Evolutionary conservation across 257 asterid species (phyloP).

Genomic region (Paulownia fortunei): DNA sequence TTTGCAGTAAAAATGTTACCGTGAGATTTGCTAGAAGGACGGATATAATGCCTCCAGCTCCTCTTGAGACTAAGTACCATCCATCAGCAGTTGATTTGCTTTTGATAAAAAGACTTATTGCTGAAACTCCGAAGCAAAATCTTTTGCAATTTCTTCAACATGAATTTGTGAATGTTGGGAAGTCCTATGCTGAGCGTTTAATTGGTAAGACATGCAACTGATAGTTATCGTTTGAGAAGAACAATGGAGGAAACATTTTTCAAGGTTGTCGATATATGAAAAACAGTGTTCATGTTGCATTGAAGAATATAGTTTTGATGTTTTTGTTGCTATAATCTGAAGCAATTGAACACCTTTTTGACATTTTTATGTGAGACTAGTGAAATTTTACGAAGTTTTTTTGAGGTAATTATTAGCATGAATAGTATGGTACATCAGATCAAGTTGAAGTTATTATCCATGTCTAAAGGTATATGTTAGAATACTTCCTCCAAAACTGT

Average conservation of each 20-base stretch:
- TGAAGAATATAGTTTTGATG: not conserved
- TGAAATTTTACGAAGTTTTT: not conserved
- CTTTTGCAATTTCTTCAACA: conserved; percentile 91
- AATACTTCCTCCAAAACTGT: not conserved
- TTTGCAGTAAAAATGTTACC: conserved; percentile 69
- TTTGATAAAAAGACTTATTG: conserved; percentile 82
- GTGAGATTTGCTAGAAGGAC: conserved; percentile 82
- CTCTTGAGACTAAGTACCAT: conserved; percentile 89
- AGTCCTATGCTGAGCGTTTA: conserved; percentile 80
- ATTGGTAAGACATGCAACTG: conserved; percentile 59
- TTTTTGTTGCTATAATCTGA: not conserved
- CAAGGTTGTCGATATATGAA: conserved; percentile 25
- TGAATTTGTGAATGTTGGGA: conserved; percentile 87
- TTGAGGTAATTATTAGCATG: conserved; percentile 15
- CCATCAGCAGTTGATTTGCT: conserved; percentile 97
- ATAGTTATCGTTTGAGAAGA: conserved; percentile 12
- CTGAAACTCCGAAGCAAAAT: conserved; percentile 75
- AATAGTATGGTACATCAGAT: not conserved
- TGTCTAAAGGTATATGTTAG: not conserved
- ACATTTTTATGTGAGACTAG: conserved; percentile 1
- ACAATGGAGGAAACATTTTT: not conserved
- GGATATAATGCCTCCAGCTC: conserved; percentile 91
- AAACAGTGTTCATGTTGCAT: conserved; percentile 3
- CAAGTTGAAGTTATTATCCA: not conserved
- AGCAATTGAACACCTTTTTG: not conserved